These are phyloP conservation scores for Lachnellula cervina DNA, from an alignment of 2,329 filamentous ascomycete genomes.

Conservation along the genomic window DNA sequence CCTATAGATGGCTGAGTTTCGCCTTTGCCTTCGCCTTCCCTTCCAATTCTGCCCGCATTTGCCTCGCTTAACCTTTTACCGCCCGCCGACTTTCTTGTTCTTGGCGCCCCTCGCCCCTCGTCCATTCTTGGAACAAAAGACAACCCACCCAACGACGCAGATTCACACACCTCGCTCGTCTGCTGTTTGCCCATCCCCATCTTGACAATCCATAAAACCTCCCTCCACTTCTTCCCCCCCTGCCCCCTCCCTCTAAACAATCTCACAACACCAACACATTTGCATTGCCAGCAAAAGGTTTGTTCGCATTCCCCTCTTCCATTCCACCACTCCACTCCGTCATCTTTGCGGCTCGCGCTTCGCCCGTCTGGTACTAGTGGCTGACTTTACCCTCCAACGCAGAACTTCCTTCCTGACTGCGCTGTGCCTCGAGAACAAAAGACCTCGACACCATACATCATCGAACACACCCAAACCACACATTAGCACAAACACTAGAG, in stretches of 20 bases:
- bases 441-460: conserved; percentile 14
- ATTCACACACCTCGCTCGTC: too few species aligned
- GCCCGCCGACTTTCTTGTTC: too few species aligned
- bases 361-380: conserved; percentile 17
- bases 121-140: too few species aligned
- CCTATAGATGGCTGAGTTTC: too few species aligned
- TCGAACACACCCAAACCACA: conserved; percentile 9
- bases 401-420: conserved; percentile 21
- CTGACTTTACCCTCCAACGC: conserved; percentile 19
- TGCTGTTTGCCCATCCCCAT: too few species aligned
- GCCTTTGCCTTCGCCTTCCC: too few species aligned
- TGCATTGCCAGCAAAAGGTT: neutral
- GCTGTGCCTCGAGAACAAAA: conserved; percentile 24
- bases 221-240: neutral
- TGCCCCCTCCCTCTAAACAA: conserved; percentile 1
- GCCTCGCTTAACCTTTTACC: too few species aligned
- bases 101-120: too few species aligned
- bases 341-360: conserved; percentile 19
- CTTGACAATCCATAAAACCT: neutral
- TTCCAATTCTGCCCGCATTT: too few species aligned
- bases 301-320: conserved; percentile 1
- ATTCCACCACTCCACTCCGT: conserved; percentile 10
- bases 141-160: too few species aligned
- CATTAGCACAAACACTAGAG: conserved; percentile 23
- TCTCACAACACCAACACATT: neutral